Evolutionary conservation across 2,329 filamentous ascomycete genomes (phyloP), one percentile per base, ranked within the genome.

Genomic region (Phialophora verrucosa): DNA sequence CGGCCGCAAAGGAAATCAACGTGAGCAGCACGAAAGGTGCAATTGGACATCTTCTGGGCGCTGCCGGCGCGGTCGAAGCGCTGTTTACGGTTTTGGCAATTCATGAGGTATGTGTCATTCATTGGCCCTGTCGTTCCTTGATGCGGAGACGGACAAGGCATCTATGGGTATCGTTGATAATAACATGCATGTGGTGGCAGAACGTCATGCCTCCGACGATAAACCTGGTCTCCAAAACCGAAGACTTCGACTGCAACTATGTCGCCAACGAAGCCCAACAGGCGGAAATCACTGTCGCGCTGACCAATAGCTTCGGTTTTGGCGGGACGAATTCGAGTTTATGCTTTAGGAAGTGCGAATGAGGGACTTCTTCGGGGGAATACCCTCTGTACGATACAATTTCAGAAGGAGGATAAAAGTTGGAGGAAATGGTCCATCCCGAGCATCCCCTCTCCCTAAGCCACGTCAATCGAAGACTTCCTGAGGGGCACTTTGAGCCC

Each of bases 231-330:
- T 85, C 85, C 6, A 84, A 88, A 5, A 87, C 89, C 51, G 83
- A 82, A 64, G 84, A 88, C 3, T 90, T 91, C 62, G 81, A 88
- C 69, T 96, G 94, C 81, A 97, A 98, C 75, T 94, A 97, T 77
- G 88, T 97, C 3, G 87, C 93, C 0, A 83, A 88, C 3, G 75
- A 82, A 54, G 84, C 92, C 0, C 93, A 97, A 77, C 78, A 90
- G 60, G 88, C 87, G 70, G 76, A 83, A 2, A 87, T 98, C 11
- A 81, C 87, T 64, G 89, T 94, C 25, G 91, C 91, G 4, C 74
- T 99, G 65, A 95, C 92, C 3, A 99, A 99, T 75, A 98, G 94
- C 76, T 99, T 99, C 80, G 95, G 95, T 0, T 99, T 99, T 80
- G 95, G 95, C 11, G 95, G 95, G 17, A 98, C 94, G 1, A 99